Base-by-base conservation (phyloP, 331 rosid species). In the Quercus tomentella region DNA sequence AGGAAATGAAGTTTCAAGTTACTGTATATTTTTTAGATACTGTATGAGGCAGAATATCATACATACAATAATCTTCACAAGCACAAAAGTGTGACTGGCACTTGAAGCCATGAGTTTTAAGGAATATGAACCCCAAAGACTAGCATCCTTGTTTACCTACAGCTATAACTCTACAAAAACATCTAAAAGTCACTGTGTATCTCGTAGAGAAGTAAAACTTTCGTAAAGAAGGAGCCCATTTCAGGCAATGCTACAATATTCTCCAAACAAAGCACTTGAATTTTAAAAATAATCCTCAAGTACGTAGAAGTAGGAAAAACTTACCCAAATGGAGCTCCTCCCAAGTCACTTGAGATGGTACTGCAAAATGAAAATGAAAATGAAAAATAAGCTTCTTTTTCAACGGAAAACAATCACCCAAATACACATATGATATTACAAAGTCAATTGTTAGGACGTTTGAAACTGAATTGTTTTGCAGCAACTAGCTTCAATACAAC, bases 321-420 rank as follows among this genome's bases (percentile, higher is more conserved):
- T 88, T 89, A 92, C 98, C 97, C 97, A 83, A 92, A 94, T 37
- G 97, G 98, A 8, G 97, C 96, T 78, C 98, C 98, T 56, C 85
- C 92, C 71, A 92, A 83, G 63, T 94, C 97, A 76, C 82, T 79
- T 72, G 98, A 90, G 81, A 92, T 87, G 10, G 97, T 92, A 70
- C 98, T 94, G 94, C 86, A 82, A 82, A 80, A 74, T 83, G 28
- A 77, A 58, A 80, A 74, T 83, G 28, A 77, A 58, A 54, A 58
- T 55, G 41, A 31, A 6, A 54, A 52, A 55, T 56, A 35, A 68
- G 57, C 37, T 77, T 55, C 1, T 57, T 71, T 21, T 65, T 7
- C 73, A 23, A 31, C 8, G 5, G 68, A 41, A 41, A 41, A 30
- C 61, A 56, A 54, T 30, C 74, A 66, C 56, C 61, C 67, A 20